Conservation (phyloP, 768 basidiomycete species). For the Asterophora parasitica region DNA sequence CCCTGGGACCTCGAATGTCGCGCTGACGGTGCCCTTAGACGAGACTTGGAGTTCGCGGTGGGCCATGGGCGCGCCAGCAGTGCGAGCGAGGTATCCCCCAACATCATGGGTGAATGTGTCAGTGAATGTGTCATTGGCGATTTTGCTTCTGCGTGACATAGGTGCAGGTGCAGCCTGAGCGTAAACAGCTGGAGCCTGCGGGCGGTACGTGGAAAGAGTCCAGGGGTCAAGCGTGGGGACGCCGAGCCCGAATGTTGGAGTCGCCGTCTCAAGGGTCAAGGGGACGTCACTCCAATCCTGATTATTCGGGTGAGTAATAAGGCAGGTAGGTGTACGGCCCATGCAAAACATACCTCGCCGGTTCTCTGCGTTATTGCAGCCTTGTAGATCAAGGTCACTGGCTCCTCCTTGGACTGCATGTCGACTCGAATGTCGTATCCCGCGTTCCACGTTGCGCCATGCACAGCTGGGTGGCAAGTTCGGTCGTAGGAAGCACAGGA, state of each 20-base stretch:
- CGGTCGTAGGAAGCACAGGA: background rate
- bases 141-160: too few species aligned
- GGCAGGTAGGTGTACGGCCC: background rate
- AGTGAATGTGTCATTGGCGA: too few species aligned
- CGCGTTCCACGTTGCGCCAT: constrained; percentile 25
- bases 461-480: constrained; percentile 2
- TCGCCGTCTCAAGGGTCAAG: constrained; percentile 38
- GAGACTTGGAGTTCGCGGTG: background rate
- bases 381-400: constrained; percentile 34
- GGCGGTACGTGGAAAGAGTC: constrained; percentile 23
- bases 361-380: constrained; percentile 35
- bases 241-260: constrained; percentile 35
- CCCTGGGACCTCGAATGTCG: constrained; percentile 24
- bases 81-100: too few species aligned
- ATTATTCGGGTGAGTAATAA: background rate
- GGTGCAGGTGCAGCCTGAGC: too few species aligned
- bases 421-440: constrained; percentile 36
- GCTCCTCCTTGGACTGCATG: constrained; percentile 28
- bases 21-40: constrained; percentile 21
- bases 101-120: too few species aligned
- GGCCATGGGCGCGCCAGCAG: background rate
- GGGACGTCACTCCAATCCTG: constrained; percentile 40
- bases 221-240: constrained; percentile 34
- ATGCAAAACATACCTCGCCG: constrained; percentile 29
- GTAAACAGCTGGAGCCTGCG: background rate